Conservation (phyloP, 2,329 filamentous ascomycete species). For the Penicillium sp. region DNA sequence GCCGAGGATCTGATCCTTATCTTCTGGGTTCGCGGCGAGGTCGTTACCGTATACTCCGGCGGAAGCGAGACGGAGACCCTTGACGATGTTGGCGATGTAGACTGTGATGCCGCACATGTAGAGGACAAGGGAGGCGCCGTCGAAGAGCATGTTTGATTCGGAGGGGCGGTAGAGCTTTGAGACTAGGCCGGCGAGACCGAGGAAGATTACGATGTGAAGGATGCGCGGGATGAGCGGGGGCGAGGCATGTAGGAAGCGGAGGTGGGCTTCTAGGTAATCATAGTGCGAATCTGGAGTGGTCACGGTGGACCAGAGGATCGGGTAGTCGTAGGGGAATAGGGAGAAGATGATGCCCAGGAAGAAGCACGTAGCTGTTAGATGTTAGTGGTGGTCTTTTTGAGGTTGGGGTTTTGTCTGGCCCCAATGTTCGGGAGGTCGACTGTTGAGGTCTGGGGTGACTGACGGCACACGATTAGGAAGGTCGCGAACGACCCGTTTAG, state of each 20-base stretch:
- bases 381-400: conserved; percentile 3
- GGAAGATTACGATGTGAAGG: conserved; percentile 85
- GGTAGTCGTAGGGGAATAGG: conserved; percentile 78
- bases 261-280: conserved; percentile 79
- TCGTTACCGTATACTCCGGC: conserved; percentile 61
- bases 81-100: conserved; percentile 94
- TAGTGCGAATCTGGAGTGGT: conserved; percentile 59
- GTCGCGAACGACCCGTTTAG: conserved; percentile 73
- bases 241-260: conserved; percentile 84
- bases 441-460: conserved; percentile 38
- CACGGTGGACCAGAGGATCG: conserved; percentile 45
- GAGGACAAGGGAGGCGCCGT: conserved; percentile 65
- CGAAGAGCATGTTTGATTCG: conserved; percentile 94
- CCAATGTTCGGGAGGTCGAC: conserved; percentile 1
- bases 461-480: conserved; percentile 94
- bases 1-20: conserved; percentile 65
- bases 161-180: conserved; percentile 90
- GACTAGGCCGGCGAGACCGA: conserved; percentile 84
- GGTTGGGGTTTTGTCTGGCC: background rate
- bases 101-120: conserved; percentile 85
- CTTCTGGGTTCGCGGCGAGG: conserved; percentile 39
- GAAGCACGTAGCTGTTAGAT: conserved; percentile 74
- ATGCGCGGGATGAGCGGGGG: conserved; percentile 89
- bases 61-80: conserved; percentile 80
- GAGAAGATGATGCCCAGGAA: conserved; percentile 98